Base-by-base conservation (phyloP, 2,329 filamentous ascomycete genomes). In the Colletotrichum paranaense region DNA sequence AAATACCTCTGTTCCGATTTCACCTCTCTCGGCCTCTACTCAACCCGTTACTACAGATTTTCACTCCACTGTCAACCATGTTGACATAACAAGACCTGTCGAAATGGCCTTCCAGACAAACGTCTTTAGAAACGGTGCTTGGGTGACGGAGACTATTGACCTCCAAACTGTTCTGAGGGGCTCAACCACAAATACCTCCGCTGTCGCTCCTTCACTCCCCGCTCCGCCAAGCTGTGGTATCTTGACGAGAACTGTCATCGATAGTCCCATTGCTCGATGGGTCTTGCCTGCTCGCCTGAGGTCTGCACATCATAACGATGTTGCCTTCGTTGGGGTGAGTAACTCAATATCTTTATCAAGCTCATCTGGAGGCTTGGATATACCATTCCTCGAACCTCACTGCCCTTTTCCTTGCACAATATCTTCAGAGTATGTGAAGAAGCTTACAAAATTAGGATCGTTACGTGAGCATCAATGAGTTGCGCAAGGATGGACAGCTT, bases 261-360 rank as follows among this genome's bases (percentile, higher is more conserved):
- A 92, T 66, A 97, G 94, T 75, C 93, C 95, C 1, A 86, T 93
- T 46, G 88, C 93, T 68, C 92, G 92, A 79, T 93, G 90, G 86
- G 92, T 98, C 56, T 85, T 98, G 16, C 94, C 95, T 14, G 94
- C 92, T n/a, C 90, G 92, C 73, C 86, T 98, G 72, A 89, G 95
- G 71, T 92, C 92, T 68, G 86, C 87, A 64, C 82, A 87, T 56
- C 87, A 91, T 73, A 95, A 97, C 77, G 95, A 98, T 84, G 90
- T 98, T 75, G 92, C 95, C 49, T 95, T 98, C 77, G 88, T 99
- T 70, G 94, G 95, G 67, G 92, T 93, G 86, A 83, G 91, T 88
- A 35, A 26, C 67, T 67, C 65, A 19, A 35, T 55, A 30, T 59
- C 38, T 38, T 22, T 71, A 71, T 71, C 28, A 11, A 19, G 28